Percentiles rank a stretch among this genome's conserved stretches.
Evolutionary conservation across 495 filamentous ascomycete species (phyloP).

Genomic region (Apodospora peruviana): DNA sequence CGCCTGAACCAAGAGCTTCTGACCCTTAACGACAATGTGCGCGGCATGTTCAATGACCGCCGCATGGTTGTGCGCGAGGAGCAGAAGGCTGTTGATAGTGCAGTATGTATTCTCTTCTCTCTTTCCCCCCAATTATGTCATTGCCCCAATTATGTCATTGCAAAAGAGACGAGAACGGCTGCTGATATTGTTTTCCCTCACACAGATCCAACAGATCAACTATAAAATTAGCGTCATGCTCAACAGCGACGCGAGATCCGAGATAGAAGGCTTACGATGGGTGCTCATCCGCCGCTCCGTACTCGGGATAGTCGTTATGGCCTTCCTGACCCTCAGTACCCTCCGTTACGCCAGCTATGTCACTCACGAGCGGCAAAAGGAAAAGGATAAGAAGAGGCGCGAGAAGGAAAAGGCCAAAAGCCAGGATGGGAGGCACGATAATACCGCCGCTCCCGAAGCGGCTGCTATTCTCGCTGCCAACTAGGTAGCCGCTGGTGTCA

Average conservation of each 20-base stretch:
- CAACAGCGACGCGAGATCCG: conserved; percentile 79
- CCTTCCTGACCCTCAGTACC: conserved; percentile 39
- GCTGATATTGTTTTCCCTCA: conserved; percentile 4
- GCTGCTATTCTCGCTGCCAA: conserved; percentile 43
- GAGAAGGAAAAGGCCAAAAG: conserved; percentile 28
- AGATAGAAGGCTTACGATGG: conserved; percentile 89
- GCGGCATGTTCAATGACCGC: conserved; percentile 92
- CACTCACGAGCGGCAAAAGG: conserved; percentile 34
- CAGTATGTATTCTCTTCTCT: conserved; percentile 35
- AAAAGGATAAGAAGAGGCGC: conserved; percentile 26
- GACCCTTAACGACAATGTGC: conserved; percentile 80
- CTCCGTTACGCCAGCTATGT: conserved; percentile 45
- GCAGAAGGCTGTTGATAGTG: conserved; percentile 73
- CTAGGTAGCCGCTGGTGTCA: no score
- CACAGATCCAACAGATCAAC: conserved; percentile 81
- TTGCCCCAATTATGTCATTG: neutral
- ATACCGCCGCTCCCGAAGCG: conserved; percentile 31
- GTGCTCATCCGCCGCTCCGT: conserved; percentile 81
- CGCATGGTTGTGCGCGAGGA: conserved; percentile 86
- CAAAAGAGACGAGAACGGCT: neutral
- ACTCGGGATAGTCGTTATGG: conserved; percentile 66
- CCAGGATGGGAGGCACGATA: conserved; percentile 32
- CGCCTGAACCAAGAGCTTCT: conserved; percentile 72
- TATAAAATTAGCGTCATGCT: conserved; percentile 87
- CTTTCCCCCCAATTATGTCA: conserved; percentile 11